Base-by-base conservation (phyloP, 768 basidiomycete genomes). In the Cyclocybe aegerita region DNA sequence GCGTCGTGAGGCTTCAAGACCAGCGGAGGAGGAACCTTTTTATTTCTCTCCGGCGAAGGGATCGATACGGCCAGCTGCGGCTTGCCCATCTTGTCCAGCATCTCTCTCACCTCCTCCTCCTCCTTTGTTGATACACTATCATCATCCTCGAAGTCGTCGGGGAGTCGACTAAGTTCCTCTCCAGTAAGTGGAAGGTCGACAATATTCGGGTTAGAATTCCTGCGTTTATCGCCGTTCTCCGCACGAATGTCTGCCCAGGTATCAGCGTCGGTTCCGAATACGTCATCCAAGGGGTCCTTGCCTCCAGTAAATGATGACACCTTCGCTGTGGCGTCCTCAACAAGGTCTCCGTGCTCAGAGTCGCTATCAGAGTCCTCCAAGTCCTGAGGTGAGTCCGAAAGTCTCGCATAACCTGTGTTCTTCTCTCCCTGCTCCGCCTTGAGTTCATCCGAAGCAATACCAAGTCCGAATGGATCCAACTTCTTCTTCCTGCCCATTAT, bases 261-360 rank as follows among this genome's bases (percentile, higher is more conserved):
- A 55, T 85, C 79, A 53, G 72, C 79, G 62, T 86, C 85, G n/a
- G 76, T 75, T 40, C 85, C 83, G 67, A 86, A 86, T 6, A 86
- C 74, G 55, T 86, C 83, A 7, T 65, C 72, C 23, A 86, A 69
- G 15, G 82, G 82, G 61, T 87, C 82, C 49, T 60, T 65, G 49
- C 63, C 65, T 55, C 57, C 63, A 44, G 58, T 56, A 46, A 65
- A 46, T 43, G 70, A 65, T 57, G 65, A 60, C 37, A 77, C 71
- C 43, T 67, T 65, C 42, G 73, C 71, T 8, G 74, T 74, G 17
- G 65, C 57, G 8, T 71, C 72, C 39, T 72, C 74, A 12, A 68
- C 65, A 32, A 56, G 64, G 17, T 60, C 63, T 39, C 67, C 68
- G 4, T 61, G 62, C 5, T 65, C 62, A 29, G 65, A 67, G 29